Evolutionary conservation across 2,329 filamentous ascomycete genomes (phyloP), one percentile per base, ranked within the genome.

Genomic region (Uncinocarpus reesii): DNA sequence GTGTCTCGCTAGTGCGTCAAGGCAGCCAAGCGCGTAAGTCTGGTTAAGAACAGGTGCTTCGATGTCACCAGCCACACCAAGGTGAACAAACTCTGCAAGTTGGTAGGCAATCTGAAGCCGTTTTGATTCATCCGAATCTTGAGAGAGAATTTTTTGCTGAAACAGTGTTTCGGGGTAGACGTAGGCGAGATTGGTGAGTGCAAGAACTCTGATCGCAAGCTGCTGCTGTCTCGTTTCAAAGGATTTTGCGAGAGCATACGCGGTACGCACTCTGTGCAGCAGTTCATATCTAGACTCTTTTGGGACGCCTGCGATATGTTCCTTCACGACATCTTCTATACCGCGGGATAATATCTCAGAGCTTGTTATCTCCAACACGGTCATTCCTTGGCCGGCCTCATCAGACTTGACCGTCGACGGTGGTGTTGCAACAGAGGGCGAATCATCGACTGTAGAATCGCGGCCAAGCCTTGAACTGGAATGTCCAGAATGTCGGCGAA

Each of bases 21-120:
- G 73, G 0, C 90, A 77, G 44, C 80, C 78, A 45, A 98, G 73
- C 6, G 87, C 85, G 51, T 89, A 80, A 1, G 86, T 86, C 64
- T 96, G 90, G 18, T 94, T 71, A 65, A 81, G 80, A 41, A 83
- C 71, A 4, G 89, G 85, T 18, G 93, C 78, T 7, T 77, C 72
- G 15, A 75, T 66, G 45, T 83, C 77, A 16, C 79, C 82, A 59
- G 83, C 81, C 4, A 80, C 76, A 3, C 86, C 81, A 8, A 90
- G 86, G 57, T 94, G 89, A 18, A 96, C 83, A 49, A 98, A 72
- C 63, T 96, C 90, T 15, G 86, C 86, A 31, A 98, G 77, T 65
- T 98, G 93, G 60, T 93, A 93, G 2, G 87, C 83, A 20, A 98
- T 74, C 65, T 98, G 92, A 53, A 88, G 83, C 44, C 86, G 80